Base-by-base conservation (phyloP, 2,329 filamentous ascomycete species). In the Ceratocystis papillata region DNA sequence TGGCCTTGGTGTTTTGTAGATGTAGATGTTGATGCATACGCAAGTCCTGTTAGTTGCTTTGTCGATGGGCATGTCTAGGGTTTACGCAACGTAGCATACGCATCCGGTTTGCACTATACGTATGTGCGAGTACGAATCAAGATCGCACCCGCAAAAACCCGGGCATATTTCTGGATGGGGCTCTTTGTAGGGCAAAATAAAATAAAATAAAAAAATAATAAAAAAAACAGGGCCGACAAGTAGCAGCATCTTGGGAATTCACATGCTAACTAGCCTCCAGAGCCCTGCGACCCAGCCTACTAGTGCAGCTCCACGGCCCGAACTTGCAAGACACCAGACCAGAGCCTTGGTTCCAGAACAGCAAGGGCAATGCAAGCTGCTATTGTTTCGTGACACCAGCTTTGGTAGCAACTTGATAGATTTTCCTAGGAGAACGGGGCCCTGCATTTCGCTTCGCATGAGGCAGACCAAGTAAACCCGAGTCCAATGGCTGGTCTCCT, bases 381-480 rank as follows among this genome's bases (percentile, higher is more conserved):
- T 33, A 37, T 59, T 59, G 55, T 59, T 59, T 59, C 17, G 55
- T 59, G 15, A 37, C 55, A 59, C 55, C 55, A 59, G 33, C 28
- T n/a, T 7, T 25, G 15, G 55, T 25, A 53, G 37, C n/a, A n/a
- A 37, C 55, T 30, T 15, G 55, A 4, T 41, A 12, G 3, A 10
- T 41, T 12, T 41, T 41, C 12, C 37, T 1, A 41, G 37, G 10
- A 41, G 37, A 59, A 59, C 28, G 28, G 28, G 28, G 55, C 55
- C 55, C 17, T 59, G 28, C 15, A 59, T 59, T 20, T 59, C 55
- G 55, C 55, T 59, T 59, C 55, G 28, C 30, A 59, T 59, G 55
- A 37, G 55, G 30, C 48, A 7, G 10, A 25, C 55, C 25, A 20
- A 17, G 30, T 7, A 33, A 41, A 15, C 33, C 12, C 37, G 10